Evolutionary conservation across 1,284 basidiomycete species (phyloP), one percentile per base, ranked within the genome.

Genomic region (Cutaneotrichosporon cutaneum): DNA sequence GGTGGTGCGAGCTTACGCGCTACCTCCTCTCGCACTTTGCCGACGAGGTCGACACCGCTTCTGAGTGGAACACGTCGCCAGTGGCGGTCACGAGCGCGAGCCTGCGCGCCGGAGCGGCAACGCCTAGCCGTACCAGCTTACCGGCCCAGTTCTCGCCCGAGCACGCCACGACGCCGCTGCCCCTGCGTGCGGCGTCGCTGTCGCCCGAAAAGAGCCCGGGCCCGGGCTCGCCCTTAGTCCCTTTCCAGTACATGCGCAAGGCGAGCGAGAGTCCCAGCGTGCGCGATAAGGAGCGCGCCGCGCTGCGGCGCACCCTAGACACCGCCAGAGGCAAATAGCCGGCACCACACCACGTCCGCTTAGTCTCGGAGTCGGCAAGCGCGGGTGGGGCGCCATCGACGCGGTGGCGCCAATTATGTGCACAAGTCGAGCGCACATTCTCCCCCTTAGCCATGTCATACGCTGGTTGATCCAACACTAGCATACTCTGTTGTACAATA

Each of bases 1-100:
- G 93, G n/a, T 95, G 93, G 93, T 82, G 86, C 59, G 92, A 94
- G 76, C 79, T 95, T 61, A 91, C 90, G 13, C 92, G 92, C 74
- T 94, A 94, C 78, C 88, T 94, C 65, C 84, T 87, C 68, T 86
- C 88, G 63, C 90, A 94, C 74, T 92, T 91, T 73, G 88, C 89
- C 24, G 89, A 92, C 60, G 84, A 86, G 59, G 87, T 92, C 73
- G 54, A 60, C 14, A 33, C 33, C 16, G 27, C 22, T n/a, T 18
- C 33, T 1, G 56, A 58, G n/a, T 64, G 63, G 63, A 57, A 39
- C 36, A 36, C 47, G 4, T 42, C 51, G 8, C 63, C 59, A 6
- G 22, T 56, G 30, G 36, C 59, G 2, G 51, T 61, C 24, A 61
- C 63, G 22, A 47, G 39, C 32, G 42, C 59, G 11, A 58, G 59